Base-by-base conservation (phyloP, 257 asterid genomes). In the Catharanthus roseus region DNA sequence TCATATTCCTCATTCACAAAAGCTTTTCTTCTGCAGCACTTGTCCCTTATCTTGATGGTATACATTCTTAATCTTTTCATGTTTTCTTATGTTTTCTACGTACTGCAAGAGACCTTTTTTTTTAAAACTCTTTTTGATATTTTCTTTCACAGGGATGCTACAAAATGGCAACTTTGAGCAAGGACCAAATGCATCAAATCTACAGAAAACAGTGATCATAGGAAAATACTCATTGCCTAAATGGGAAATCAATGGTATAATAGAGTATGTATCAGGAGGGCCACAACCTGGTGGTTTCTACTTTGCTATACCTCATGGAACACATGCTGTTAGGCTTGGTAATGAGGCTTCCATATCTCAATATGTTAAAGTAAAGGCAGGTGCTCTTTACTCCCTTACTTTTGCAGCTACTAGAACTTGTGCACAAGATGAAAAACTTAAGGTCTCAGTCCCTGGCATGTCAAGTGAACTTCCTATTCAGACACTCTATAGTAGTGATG, bases 381-480 rank as follows among this genome's bases (percentile, higher is more conserved):
- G 87, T 0, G 18, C 75, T 0, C 33, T 51, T 36, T 89, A 87
- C 50, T 69, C 85, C 3, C 78, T 91, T 41, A 89, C 96, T 39
- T 90, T 88, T 44, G 89, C 88, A 0, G 95, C 89, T 34, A 91
- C 96, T 3, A 81, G 97, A 63, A 91, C 97, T 2, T 89, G 96
- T 67, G 97, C 95, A 2, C 96, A 87, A 45, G 89, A 91, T 10
- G 97, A 89, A 84, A 87, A 60, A 69, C 78, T 89, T 24, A 77
- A 73, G 36, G 82, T 89, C 1, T 85, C 96, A 0, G 86, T 85
- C 58, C 85, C 84, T 8, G 90, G 90, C 12, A 57, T 78, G 78
- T 78, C 74, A 0, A 83, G 91, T 75, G 75, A 85, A 47, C 96
- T 89, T 47, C 92, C 90, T 0, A 83, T 91, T 50, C 97, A 91